Percentiles rank a stretch among this genome's conserved stretches.
phyloP scores from a whole-genome alignment of 331 rosid species.

The Rosa hybrid region DNA sequence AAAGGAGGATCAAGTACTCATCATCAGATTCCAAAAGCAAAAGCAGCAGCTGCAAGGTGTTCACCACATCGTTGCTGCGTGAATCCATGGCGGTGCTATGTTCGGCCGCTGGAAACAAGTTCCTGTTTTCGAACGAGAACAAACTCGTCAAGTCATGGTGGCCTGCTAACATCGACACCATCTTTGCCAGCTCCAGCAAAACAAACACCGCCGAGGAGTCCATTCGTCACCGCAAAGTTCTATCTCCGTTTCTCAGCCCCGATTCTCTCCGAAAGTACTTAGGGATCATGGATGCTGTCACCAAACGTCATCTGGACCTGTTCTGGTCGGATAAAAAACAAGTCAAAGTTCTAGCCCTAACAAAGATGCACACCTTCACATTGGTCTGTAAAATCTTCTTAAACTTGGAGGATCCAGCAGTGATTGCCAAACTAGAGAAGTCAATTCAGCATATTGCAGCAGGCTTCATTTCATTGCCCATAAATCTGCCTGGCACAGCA shows the following conservation, averaged over 20 bases:
- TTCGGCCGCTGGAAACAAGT: constrained; percentile 13
- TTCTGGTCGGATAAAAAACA: constrained; percentile 12
- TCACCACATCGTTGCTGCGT: constrained; percentile 14
- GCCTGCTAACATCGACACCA: not conserved
- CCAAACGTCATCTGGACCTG: constrained; percentile 1
- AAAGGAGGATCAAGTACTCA: constrained; percentile 17
- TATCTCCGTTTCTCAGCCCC: not conserved
- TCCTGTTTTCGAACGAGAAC: constrained; percentile 26
- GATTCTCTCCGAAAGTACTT: not conserved
- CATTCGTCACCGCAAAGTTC: not conserved
- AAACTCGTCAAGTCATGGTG: constrained; percentile 24
- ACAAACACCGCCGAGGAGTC: not conserved
- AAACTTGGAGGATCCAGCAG: not conserved
- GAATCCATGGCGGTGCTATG: not conserved
- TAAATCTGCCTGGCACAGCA: constrained; percentile 21
- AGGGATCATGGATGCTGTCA: constrained; percentile 9
- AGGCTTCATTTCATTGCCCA: constrained; percentile 9
- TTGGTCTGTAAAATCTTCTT: constrained; percentile 9
- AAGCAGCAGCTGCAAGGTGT: not conserved
- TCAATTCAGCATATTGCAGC: not conserved
- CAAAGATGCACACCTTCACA: not conserved
- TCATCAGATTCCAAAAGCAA: too few species aligned
- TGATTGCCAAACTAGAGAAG: not conserved
- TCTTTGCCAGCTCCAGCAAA: not conserved
- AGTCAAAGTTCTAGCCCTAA: not conserved